phyloP scores from a whole-genome alignment of 257 asterid genomes.

The Przewalskia tangutica region DNA sequence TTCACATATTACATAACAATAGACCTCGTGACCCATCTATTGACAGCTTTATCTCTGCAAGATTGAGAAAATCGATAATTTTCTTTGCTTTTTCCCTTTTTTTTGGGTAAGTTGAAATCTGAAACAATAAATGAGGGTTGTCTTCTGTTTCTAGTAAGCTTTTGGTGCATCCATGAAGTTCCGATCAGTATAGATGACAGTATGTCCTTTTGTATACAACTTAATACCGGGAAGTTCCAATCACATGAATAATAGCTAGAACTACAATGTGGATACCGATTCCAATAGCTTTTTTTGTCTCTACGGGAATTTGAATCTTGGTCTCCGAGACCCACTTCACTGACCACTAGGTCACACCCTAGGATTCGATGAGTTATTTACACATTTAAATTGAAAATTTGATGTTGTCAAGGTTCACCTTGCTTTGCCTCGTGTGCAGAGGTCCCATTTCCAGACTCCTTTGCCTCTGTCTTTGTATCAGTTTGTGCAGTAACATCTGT shows the following conservation, averaged over 20 bases:
- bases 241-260: background rate
- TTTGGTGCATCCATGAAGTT: background rate
- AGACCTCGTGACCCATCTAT: background rate
- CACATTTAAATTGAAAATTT: background rate
- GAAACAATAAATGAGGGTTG: background rate
- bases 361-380: background rate
- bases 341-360: background rate
- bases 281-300: background rate
- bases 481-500: conserved; percentile 19
- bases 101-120: background rate
- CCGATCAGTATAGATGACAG: background rate
- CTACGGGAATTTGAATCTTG: background rate
- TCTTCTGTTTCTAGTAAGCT: background rate
- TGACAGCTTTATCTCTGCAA: background rate
- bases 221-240: background rate
- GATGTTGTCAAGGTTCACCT: conserved; percentile 28
- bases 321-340: background rate
- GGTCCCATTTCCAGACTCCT: conserved; percentile 29
- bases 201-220: background rate
- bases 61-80: background rate
- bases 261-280: background rate
- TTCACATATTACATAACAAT: background rate
- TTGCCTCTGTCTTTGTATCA: conserved; percentile 26
- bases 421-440: conserved; percentile 35
- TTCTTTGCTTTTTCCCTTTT: background rate